phyloP scores from a whole-genome alignment of 2,329 filamentous ascomycete genomes.

The Penicillium sp. region DNA sequence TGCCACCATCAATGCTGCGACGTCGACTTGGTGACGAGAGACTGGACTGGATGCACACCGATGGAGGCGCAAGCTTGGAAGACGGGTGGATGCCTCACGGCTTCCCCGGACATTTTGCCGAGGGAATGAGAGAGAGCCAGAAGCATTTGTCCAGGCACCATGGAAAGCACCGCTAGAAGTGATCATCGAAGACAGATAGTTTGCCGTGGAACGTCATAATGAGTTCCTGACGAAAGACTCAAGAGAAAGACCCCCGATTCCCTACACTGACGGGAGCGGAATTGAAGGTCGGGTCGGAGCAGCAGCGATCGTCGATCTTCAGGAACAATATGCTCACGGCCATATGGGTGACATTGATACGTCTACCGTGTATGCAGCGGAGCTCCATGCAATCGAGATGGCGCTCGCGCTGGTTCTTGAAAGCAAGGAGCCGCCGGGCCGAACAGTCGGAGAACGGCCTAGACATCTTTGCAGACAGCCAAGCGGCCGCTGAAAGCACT shows the following conservation, averaged over 20 bases:
- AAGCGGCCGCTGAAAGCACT: no score
- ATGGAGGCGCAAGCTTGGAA: conserved; percentile 11
- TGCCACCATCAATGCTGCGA: background rate
- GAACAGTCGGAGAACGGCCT: background rate
- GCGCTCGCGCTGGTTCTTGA: conserved; percentile 1
- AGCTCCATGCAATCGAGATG: background rate
- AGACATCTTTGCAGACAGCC: no score
- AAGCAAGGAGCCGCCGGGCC: background rate
- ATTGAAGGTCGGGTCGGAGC: background rate
- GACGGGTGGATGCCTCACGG: conserved; percentile 1
- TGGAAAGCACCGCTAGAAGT: background rate
- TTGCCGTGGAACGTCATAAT: conserved; percentile 10
- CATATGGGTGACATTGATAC: background rate
- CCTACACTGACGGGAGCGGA: conserved; percentile 4
- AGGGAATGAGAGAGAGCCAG: conserved; percentile 6
- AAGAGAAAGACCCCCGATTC: background rate
- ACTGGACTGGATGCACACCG: conserved; percentile 5
- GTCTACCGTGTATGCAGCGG: conserved; percentile 4
- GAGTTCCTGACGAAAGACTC: background rate
- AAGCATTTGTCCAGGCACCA: conserved; percentile 7
- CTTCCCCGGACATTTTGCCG: background rate
- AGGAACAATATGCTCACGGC: background rate
- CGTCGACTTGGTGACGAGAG: background rate
- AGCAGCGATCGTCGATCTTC: background rate
- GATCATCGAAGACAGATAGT: background rate